Base-by-base conservation (phyloP, 495 filamentous ascomycete species). In the Platismatia glauca region DNA sequence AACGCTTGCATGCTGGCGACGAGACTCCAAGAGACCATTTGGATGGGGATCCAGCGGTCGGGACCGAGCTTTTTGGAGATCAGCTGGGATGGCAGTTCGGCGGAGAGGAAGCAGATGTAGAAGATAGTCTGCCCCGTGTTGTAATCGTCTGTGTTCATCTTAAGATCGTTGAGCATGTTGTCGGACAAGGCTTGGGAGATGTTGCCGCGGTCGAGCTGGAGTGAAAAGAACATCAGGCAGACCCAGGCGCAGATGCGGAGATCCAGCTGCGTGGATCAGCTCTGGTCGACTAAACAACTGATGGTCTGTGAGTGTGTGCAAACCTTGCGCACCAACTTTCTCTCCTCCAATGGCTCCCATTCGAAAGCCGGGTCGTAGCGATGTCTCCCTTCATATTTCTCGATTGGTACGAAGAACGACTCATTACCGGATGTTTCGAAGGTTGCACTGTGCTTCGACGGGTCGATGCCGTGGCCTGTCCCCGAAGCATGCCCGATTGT, bases 21-120 rank as follows among this genome's bases (percentile, higher is more conserved):
- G 12, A 91, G 64, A 68, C 85, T 88, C 88, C 90, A 95, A 6
- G 80, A 77, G 1, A 90, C 75, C 82, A 93, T 93, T 67, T 93
- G 89, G 34, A 86, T 74, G 0, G 90, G 89, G 58, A 96, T 92
- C 88, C 90, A 95, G 37, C 83, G 80, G 70, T 95, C 90, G 0
- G 90, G 89, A 0, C 91, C 91, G 31, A 93, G 63, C 70, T 79
- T 81, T 69, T 93, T 91, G 31, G 80, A 83, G 31, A 91, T 71
- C 0, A 91, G 75, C 67, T 91, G 88, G 0, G 87, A 90, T 1
- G 88, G 88, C 16, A 91, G 73, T 67, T 91, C 88, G 0, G 88
- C 85, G 18, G 78, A 73, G 5, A 91, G 73, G 69, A 91, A 90
- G 4, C 71, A 75, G 16, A 87, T 55, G 59, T 79, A 81, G 72